Conservation (phyloP, 2,329 filamentous ascomycete species). For the Pseudocercospora eumusae region DNA sequence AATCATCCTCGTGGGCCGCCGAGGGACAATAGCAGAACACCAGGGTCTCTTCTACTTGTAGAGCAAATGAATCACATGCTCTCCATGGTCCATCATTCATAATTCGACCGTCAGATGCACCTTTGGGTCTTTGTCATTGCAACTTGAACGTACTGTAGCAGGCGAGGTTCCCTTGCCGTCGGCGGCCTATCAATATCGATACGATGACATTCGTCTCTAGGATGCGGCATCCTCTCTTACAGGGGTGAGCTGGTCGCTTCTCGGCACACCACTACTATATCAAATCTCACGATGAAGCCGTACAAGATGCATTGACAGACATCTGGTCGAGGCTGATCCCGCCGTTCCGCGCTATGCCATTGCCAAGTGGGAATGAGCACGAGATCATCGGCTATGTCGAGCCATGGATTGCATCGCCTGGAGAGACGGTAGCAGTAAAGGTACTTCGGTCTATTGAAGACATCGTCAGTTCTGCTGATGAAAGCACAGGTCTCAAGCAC, state of each 20-base stretch:
- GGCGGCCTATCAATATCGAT: conserved; percentile 6
- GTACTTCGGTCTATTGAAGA: background rate
- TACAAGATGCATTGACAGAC: background rate
- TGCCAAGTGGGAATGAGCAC: background rate
- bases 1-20: no score
- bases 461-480: background rate
- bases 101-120: background rate
- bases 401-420: conserved; percentile 12
- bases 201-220: conserved; percentile 1
- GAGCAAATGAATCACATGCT: no score
- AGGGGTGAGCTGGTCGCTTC: background rate
- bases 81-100: no score
- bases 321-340: background rate
- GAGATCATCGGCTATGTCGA: conserved; percentile 13
- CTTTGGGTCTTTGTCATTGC: no score
- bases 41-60: no score
- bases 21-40: no score
- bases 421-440: conserved; percentile 9
- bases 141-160: no score
- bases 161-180: background rate
- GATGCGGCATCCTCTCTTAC: background rate
- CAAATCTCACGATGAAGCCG: background rate
- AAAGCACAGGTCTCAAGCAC: conserved; percentile 5
- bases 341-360: background rate
- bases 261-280: background rate